Base-by-base conservation (phyloP, 1,139 yeast genomes). In the Yamadazyma atlantica region DNA sequence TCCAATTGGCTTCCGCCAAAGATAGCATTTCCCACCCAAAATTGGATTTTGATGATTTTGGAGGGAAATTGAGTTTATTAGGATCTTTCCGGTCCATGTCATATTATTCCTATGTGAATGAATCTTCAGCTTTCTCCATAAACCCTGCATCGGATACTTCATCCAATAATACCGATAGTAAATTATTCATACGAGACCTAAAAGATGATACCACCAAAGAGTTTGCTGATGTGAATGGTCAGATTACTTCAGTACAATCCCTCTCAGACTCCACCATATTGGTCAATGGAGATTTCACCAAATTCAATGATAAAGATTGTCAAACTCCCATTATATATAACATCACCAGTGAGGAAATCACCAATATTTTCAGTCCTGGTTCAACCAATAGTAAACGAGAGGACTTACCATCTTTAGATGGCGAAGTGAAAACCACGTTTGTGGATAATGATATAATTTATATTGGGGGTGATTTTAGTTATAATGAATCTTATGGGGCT, bases 381-480 rank as follows among this genome's bases (percentile, higher is more conserved):
- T 29, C 50, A 4, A 37, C 50, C 4, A 40, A 41, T 17, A 48
- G 48, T 19, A 56, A 53, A 38, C 40, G 58, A 33, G 71, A 64
- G 29, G 48, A 50, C 27, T 34, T 37, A 30, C 46, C 50, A 49
- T 41, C 45, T 47, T 71, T 43, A 44, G 39, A 47, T 28, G 94
- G 95, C 1, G 51, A 67, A 0, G 78, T 85, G 4, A 63, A 61
- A 16, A 64, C 86, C 0, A 66, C 81, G 1, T 73, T 67, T 51
- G 51, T 65, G 2, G 76, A 73, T 42, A 60, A 64, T 23, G 64
- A 73, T 13, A 47, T 75, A 18, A 71, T 89, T 0, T 89, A 86
- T 54, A 73, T 87, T 37, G 98, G 97, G 9, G 98, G 98, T 19
- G 69, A 78, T 43, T 79, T 92, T 50, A 59, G 71, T 12, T 82